Evolutionary conservation across 2,329 filamentous ascomycete genomes (phyloP), one percentile per base, ranked within the genome.

Genomic region (Akanthomyces lecanii): DNA sequence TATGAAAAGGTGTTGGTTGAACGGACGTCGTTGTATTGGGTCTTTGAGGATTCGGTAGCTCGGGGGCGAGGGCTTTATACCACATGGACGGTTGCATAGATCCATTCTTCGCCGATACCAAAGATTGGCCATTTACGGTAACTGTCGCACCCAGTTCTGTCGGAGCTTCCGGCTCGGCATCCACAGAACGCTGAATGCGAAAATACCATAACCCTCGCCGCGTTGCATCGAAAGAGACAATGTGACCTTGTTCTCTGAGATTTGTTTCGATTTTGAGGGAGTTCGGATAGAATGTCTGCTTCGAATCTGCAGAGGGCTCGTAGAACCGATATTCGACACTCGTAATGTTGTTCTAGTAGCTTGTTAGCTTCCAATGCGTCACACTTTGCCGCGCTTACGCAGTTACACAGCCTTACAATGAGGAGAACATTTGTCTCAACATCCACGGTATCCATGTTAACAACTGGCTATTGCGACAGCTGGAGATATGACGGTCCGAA

Each of bases 341-440:
- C 54, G 81, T 78, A 69, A 86, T 81, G 70, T 85, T 84, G 74
- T 81, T 84, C 84, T 86, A 67, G n/a, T 10, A 56, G 55, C 18
- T 36, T 21, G 63, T 72, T 64, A 68, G 64, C 57, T 54, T 36
- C 33, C n/a, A n/a, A 7, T 38, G 8, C 23, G 16, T 33, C n/a
- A 25, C n/a, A 25, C 14, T 38, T 61, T n/a, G 18, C 18, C 45
- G 25, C 47, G 28, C 45, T 7, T 45, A 45, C 66, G 70, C 36
- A 73, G 67, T 12, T 18, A 11, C 38, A 18, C 23, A 52, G 18
- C 77, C 82, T 70, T 68, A 86, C 84, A 76, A 86, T 79, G 70
- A 84, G 76, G 69, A 87, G 75, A 65, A 79, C 80, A 75, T 87
- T 87, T 71, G 84, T 87, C 71, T 85, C 83, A 74, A 85, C 85